Percentiles rank a stretch among this genome's conserved stretches.
Evolutionary conservation across 345 rosid species (phyloP).

Genomic region (Eutrema heterophyllum): DNA sequence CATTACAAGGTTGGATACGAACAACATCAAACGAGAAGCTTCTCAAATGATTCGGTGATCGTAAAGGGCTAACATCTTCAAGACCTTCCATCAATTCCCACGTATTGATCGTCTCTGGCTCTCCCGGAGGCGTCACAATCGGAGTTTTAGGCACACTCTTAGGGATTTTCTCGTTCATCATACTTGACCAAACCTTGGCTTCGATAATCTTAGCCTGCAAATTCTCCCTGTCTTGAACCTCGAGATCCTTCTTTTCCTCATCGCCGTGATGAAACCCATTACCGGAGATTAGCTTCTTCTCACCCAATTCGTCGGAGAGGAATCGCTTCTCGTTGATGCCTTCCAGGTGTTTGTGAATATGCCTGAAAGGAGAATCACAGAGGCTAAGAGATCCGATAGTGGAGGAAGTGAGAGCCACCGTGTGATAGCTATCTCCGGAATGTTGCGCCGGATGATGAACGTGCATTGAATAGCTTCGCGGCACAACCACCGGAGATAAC

Average conservation of each 20-base stretch:
- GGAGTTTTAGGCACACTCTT: constrained; percentile 64
- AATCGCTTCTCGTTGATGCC: constrained; percentile 2
- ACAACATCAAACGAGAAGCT: constrained; percentile 73
- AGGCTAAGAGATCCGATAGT: constrained; percentile 66
- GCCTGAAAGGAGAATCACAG: constrained; percentile 24
- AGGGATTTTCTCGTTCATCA: constrained; percentile 74
- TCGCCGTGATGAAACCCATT: constrained; percentile 3
- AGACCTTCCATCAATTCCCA: constrained; percentile 97
- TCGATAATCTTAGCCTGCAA: constrained; percentile 44
- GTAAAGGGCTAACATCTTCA: constrained; percentile 46
- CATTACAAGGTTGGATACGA: constrained; percentile 22
- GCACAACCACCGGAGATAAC: constrained; percentile 61
- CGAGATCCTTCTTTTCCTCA: neutral
- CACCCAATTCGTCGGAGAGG: neutral
- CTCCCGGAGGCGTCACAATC: constrained; percentile 71
- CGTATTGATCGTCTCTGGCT: constrained; percentile 84
- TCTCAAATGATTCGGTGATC: constrained; percentile 42
- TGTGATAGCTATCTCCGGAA: constrained; percentile 60
- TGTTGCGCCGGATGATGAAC: constrained; percentile 59
- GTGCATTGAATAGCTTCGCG: constrained; percentile 68
- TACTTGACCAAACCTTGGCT: constrained; percentile 79
- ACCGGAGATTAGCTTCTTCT: neutral
- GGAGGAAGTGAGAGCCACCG: constrained; percentile 80
- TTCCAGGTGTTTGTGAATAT: constrained; percentile 17
- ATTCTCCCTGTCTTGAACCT: neutral